phyloP scores from a whole-genome alignment of 371 early-diverging fungal genomes.

The Circinella minor region DNA sequence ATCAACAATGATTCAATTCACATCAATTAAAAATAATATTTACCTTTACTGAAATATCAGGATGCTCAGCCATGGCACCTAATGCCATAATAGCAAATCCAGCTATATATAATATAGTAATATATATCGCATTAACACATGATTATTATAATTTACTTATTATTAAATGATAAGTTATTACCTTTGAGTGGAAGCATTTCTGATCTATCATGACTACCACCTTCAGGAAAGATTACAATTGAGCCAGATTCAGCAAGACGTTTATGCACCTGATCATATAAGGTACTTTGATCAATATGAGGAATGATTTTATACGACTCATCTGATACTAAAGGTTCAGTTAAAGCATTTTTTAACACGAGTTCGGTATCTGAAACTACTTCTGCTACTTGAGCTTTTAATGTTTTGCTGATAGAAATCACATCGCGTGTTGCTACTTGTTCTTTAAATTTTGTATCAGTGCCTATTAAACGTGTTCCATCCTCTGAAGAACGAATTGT shows the following conservation, averaged over 20 bases:
- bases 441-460: slow-evolving; percentile 62
- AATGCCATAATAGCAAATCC: slow-evolving; percentile 84
- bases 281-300: slow-evolving; percentile 74
- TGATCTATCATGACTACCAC: slow-evolving; percentile 88
- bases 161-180: slow-evolving; percentile 13
- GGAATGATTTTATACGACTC: slow-evolving; percentile 66
- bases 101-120: slow-evolving; percentile 35
- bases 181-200: slow-evolving; percentile 88
- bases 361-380: slow-evolving; percentile 75
- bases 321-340: slow-evolving; percentile 19
- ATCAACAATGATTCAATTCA: neutral
- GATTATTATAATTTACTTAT: neutral
- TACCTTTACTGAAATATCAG: slow-evolving; percentile 68
- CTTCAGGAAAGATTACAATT: slow-evolving; percentile 92
- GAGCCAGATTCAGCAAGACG: slow-evolving; percentile 65
- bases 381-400: slow-evolving; percentile 56
- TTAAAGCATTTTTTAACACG: slow-evolving; percentile 47
- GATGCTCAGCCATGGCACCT: slow-evolving; percentile 77
- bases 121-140: neutral
- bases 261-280: slow-evolving; percentile 76
- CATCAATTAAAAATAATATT: neutral
- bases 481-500: slow-evolving; percentile 45
- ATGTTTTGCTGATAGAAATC: slow-evolving; percentile 51
- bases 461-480: slow-evolving; percentile 48
- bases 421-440: slow-evolving; percentile 56